Conservation (phyloP, 345 rosid species). For the Boechera stricta region DNA sequence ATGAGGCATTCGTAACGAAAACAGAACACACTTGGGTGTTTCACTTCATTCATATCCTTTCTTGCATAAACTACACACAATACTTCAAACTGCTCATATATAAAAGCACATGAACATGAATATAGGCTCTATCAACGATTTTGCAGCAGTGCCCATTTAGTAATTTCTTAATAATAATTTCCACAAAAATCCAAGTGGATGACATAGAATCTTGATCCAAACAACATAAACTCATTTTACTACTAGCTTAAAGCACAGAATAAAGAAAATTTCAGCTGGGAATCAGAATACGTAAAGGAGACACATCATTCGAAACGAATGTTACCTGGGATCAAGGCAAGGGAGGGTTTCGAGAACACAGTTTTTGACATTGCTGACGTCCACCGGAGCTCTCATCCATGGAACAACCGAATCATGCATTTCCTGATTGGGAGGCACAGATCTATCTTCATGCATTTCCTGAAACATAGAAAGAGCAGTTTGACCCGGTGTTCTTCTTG, state of each 20-base stretch:
- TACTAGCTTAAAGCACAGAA: too few relatives aligned
- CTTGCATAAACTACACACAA: neutral
- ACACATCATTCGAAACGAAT: neutral
- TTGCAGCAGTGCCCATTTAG: too few relatives aligned
- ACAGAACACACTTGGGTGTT: too few relatives aligned
- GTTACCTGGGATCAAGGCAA: slow-evolving; percentile 77
- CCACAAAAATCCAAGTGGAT: too few relatives aligned
- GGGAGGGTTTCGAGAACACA: slow-evolving; percentile 70
- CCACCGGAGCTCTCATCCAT: slow-evolving; percentile 94
- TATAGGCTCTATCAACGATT: neutral
- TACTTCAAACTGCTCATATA: neutral
- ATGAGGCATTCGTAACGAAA: neutral
- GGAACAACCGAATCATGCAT: slow-evolving; percentile 59
- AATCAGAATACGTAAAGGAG: neutral
- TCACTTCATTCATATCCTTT: neutral
- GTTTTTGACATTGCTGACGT: slow-evolving; percentile 55
- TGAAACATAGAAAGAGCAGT: too few relatives aligned
- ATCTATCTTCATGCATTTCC: too few relatives aligned
- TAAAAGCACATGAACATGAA: neutral
- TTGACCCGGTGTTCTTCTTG: too few relatives aligned
- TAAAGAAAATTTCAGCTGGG: neutral
- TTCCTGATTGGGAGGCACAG: too few relatives aligned
- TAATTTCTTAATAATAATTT: too few relatives aligned
- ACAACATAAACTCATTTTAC: neutral
- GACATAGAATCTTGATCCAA: neutral